These are phyloP conservation scores for Zygosaccharomyces bisporus DNA, from an alignment of 805 yeast species.

Conservation along the genomic window DNA sequence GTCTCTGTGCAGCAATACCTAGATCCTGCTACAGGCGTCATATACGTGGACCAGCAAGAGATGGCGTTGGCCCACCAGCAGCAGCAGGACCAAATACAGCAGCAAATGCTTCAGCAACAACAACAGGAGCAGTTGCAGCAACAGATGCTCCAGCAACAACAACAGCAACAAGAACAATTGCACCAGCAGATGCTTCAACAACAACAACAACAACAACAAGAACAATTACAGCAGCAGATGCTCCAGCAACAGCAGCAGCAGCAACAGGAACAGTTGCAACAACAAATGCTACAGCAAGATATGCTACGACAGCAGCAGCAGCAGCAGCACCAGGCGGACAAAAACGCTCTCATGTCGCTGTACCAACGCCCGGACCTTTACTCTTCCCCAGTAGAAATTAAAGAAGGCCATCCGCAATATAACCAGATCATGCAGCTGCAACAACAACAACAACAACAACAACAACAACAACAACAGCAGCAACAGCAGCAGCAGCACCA, in stretches of 20 bases:
- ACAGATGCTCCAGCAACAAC: slow-evolving; percentile 12
- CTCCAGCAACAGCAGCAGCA: slow-evolving; percentile 9
- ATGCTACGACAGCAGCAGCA: slow-evolving; percentile 7
- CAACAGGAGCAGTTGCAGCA: slow-evolving; percentile 16
- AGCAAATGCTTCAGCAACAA: slow-evolving; percentile 17
- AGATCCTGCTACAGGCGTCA: slow-evolving; percentile 67
- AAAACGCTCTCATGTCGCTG: slow-evolving; percentile 27
- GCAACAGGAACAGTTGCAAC: slow-evolving; percentile 4
- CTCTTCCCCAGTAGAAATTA: slow-evolving; percentile 31
- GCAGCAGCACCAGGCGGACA: slow-evolving; percentile 22
- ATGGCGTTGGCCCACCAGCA: slow-evolving; percentile 36
- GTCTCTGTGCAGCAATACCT: slow-evolving; percentile 55
- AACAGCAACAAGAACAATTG: slow-evolving; percentile 18
- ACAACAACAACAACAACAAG: slow-evolving; percentile 5
- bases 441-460: slow-evolving; percentile 26
- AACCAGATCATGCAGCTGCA: slow-evolving; percentile 27
- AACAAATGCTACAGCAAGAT: slow-evolving; percentile 7
- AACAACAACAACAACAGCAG: slow-evolving; percentile 21
- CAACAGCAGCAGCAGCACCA: slow-evolving; percentile 23
- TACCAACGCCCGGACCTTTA: slow-evolving; percentile 32
- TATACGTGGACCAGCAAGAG: slow-evolving; percentile 66
- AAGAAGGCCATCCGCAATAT: slow-evolving; percentile 30
- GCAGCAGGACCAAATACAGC: slow-evolving; percentile 13
- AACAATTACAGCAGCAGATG: slow-evolving; percentile 10
- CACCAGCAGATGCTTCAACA: slow-evolving; percentile 7